These are phyloP conservation scores for Boletus insuetus DNA, from an alignment of 768 basidiomycete genomes.

Conservation along the genomic window DNA sequence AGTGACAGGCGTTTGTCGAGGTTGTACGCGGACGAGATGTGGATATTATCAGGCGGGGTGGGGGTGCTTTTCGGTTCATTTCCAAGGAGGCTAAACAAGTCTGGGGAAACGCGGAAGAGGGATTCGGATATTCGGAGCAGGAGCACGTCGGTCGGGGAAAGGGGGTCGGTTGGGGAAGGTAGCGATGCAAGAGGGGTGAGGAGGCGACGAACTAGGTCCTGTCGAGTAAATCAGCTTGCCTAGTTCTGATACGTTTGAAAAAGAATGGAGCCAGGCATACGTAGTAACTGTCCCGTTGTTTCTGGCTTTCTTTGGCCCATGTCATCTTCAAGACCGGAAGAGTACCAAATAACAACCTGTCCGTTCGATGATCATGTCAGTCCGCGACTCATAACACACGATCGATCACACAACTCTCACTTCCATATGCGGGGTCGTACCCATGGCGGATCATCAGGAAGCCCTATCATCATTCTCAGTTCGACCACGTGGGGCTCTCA, in stretches of 20 bases:
- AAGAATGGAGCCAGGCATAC: conserved; percentile 39
- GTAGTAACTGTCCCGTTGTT: conserved; percentile 71
- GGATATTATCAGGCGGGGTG: conserved; percentile 43
- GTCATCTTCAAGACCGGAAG: conserved; percentile 53
- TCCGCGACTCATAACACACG: background rate
- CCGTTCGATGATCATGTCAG: conserved; percentile 3
- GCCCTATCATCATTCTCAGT: conserved; percentile 43
- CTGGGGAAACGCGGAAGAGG: conserved; percentile 51
- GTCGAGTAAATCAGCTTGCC: conserved; percentile 12
- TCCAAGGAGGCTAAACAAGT: conserved; percentile 48
- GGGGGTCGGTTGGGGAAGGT: conserved; percentile 40
- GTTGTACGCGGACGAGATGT: conserved; percentile 46
- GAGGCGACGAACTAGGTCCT: conserved; percentile 71
- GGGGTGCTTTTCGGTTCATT: conserved; percentile 47
- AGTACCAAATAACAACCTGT: conserved; percentile 61
- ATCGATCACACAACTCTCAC: conserved; percentile 37
- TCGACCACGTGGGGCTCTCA: background rate
- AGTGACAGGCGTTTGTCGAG: conserved; percentile 53
- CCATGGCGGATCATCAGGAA: conserved; percentile 74
- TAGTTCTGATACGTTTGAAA: background rate
- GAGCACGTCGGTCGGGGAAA: conserved; percentile 43
- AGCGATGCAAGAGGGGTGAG: conserved; percentile 50
- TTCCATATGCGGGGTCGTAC: conserved; percentile 77
- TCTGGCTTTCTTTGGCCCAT: conserved; percentile 56
- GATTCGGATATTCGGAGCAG: conserved; percentile 53